phyloP scores from a whole-genome alignment of 2,329 filamentous ascomycete species.

The Sporothrix variecibatus region DNA sequence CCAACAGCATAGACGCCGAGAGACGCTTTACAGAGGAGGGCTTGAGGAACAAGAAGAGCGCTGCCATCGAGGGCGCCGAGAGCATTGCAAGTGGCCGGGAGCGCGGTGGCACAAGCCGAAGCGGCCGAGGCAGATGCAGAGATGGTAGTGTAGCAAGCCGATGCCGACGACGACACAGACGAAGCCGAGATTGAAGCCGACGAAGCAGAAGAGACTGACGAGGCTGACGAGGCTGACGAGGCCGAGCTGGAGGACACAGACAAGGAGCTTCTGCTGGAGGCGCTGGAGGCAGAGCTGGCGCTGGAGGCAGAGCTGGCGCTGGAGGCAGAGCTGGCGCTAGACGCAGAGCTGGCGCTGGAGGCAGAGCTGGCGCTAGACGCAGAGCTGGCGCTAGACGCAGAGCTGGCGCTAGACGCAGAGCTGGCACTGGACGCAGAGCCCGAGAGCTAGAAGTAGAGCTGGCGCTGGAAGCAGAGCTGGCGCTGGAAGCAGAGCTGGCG shows the following conservation, averaged over 20 bases:
- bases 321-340: neutral
- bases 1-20: constrained; percentile 13
- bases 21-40: neutral
- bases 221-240: neutral
- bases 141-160: constrained; percentile 23
- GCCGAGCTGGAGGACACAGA: neutral
- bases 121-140: constrained; percentile 8
- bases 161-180: neutral
- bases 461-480: neutral
- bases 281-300: neutral
- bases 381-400: neutral
- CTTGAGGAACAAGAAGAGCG: neutral
- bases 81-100: constrained; percentile 21
- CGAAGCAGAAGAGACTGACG: constrained; percentile 13
- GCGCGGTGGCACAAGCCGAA: constrained; percentile 15
- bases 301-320: constrained; percentile 6
- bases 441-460: neutral
- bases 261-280: neutral
- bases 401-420: neutral
- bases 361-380: neutral
- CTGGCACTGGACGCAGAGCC: neutral
- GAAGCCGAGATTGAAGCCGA: neutral
- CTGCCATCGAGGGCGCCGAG: neutral
- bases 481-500: neutral
- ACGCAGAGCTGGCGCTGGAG: constrained; percentile 6